These are phyloP conservation scores for Beauveria bassiana DNA, from an alignment of 2,329 filamentous ascomycete genomes.

Conservation along the genomic window DNA sequence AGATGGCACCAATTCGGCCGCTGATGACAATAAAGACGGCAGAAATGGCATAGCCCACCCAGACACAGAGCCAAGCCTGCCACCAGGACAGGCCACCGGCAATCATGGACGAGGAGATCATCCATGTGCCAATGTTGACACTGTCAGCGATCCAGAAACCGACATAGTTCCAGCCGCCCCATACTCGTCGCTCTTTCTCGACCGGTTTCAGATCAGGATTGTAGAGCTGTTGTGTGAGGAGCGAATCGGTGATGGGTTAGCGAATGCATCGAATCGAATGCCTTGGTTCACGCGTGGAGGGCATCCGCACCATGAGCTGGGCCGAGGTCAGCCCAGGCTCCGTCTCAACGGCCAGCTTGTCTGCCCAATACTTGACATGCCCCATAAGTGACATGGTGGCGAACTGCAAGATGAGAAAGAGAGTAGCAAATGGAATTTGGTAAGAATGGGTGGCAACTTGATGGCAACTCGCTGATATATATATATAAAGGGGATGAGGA, in stretches of 20 bases:
- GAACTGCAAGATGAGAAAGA: neutral
- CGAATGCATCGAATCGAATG: conserved; percentile 1
- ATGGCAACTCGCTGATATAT: neutral
- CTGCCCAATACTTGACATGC: conserved; percentile 34
- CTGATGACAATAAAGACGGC: conserved; percentile 68
- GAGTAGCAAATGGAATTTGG: neutral
- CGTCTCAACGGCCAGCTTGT: conserved; percentile 62
- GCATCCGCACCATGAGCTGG: conserved; percentile 62
- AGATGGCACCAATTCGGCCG: conserved; percentile 75
- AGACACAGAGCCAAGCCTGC: conserved; percentile 85
- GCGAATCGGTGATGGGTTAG: neutral
- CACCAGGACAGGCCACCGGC: conserved; percentile 76
- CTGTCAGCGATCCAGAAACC: conserved; percentile 81
- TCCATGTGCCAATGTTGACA: conserved; percentile 90
- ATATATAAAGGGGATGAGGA: neutral
- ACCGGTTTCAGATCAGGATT: conserved; percentile 79
- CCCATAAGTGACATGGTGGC: conserved; percentile 17
- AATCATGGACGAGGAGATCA: conserved; percentile 83
- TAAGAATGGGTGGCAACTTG: neutral
- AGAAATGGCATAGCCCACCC: conserved; percentile 75
- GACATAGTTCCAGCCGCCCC: conserved; percentile 82
- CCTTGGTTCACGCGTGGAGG: neutral
- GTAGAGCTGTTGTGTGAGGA: conserved; percentile 46
- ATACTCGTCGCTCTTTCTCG: conserved; percentile 71
- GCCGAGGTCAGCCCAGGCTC: conserved; percentile 70